These are phyloP conservation scores for Epichloe sp. DNA, from an alignment of 2,329 filamentous ascomycete species.

Conservation along the genomic window DNA sequence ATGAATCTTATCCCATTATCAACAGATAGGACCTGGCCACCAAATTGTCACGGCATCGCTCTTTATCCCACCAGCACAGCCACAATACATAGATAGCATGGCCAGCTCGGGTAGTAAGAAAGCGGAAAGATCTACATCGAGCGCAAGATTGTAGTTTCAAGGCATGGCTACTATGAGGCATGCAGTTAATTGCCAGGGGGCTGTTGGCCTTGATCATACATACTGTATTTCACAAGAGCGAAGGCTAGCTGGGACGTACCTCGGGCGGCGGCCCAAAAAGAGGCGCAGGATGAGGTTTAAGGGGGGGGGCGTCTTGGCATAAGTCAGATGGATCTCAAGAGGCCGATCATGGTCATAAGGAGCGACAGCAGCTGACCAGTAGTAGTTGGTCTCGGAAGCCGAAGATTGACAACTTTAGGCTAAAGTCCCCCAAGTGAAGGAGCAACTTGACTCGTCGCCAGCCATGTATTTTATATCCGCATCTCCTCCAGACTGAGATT, in stretches of 20 bases:
- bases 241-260: background rate
- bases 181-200: constrained; percentile 1
- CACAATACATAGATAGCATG: background rate
- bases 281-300: background rate
- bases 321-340: background rate
- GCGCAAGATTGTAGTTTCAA: background rate
- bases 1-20: background rate
- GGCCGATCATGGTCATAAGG: background rate
- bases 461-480: background rate
- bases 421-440: background rate
- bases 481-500: background rate
- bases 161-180: background rate
- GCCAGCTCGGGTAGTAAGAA: background rate
- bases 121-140: background rate
- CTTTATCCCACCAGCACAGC: background rate
- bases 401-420: background rate
- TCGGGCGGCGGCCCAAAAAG: constrained; percentile 1
- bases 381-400: background rate
- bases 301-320: background rate
- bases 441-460: background rate
- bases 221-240: background rate
- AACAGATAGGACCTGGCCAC: background rate
- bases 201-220: background rate
- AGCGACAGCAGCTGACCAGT: background rate
- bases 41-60: no score